Evolutionary conservation across 2,329 filamentous ascomycete species (phyloP), one percentile per base, ranked within the genome.

Genomic region (Neofusicoccum umdonicola): DNA sequence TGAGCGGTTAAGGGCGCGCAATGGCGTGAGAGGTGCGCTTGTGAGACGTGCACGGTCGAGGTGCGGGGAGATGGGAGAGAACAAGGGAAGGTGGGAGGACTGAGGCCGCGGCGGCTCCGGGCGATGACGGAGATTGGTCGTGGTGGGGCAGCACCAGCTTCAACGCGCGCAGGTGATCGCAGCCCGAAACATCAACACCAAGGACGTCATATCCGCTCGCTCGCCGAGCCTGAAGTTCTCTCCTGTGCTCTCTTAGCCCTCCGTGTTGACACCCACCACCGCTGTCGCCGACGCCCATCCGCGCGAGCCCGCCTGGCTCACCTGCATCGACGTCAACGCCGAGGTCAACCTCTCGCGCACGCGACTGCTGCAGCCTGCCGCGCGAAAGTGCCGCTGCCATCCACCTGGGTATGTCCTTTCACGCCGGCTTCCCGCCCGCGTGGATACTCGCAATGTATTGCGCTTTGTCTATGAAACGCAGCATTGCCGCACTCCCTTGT

Each of bases 161-260:
- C 50, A 52, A 31, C 42, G 31, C 44, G 42, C 34, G 31, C 60
- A 62, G 60, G 35, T 62, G 60, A 62, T 48, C 35, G 45, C 51
- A 64, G 52, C 62, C 62, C 62, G 62, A 64, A 63, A 58, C 52
- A 57, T 57, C 52, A 64, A 57, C 52, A 57, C 62, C 52, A 57
- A 22, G 50, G 17, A 56, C 50, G 27, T 63, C 61, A 56, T 47
- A 27, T 63, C 61, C 39, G 34, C 37, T 54, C 34, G 19, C 35
- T 17, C 27, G 45, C 52, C 63, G 63, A 50, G 52, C 62, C n/a
- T 42, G 37, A 31, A 39, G 47, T 51, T 57, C 42, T 41, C 51
- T 64, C 44, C n/a, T 56, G 31, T 27, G n/a, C 27, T 34, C 3
- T 19, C 42, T 27, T 15, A 31, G 56, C 27, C 3, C 37, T 8